A percentile compares a stretch with the other conserved stretches of the same genome.
These are phyloP conservation scores for Cladosporium sp. DNA, from an alignment of 2,329 filamentous ascomycete genomes.

Conservation along the genomic window DNA sequence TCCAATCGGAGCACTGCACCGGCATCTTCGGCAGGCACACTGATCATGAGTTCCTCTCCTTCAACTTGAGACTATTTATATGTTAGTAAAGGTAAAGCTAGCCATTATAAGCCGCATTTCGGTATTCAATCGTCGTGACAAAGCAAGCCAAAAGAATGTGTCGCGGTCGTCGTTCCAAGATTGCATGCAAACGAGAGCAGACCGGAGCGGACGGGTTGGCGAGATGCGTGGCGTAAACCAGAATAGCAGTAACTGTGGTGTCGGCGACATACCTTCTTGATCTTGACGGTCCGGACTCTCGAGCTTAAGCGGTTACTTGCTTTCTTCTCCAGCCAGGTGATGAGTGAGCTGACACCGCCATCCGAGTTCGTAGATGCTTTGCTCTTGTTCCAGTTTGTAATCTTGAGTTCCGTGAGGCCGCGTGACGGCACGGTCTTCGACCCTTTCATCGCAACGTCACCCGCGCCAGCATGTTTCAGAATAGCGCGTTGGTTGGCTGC, in stretches of 20 bases:
- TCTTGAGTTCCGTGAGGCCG: slow-evolving; percentile 32
- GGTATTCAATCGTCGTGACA: not conserved
- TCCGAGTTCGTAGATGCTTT: slow-evolving; percentile 32
- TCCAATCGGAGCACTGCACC: slow-evolving; percentile 35
- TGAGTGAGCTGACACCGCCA: slow-evolving; percentile 33
- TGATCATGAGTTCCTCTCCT: slow-evolving; percentile 35
- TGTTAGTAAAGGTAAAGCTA: slow-evolving; percentile 21
- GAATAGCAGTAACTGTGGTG: slow-evolving; percentile 8
- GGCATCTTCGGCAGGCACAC: slow-evolving; percentile 34
- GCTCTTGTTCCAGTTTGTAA: slow-evolving; percentile 40
- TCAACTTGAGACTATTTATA: slow-evolving; percentile 30
- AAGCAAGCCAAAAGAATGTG: slow-evolving; percentile 13
- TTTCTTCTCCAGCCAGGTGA: slow-evolving; percentile 39
- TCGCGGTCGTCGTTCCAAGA: slow-evolving; percentile 30
- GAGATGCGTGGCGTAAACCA: not conserved
- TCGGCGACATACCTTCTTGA: slow-evolving; percentile 35
- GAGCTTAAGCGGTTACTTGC: slow-evolving; percentile 30
- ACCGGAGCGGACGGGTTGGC: slow-evolving; percentile 17
- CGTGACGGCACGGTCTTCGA: slow-evolving; percentile 13
- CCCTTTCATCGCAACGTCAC: slow-evolving; percentile 27
- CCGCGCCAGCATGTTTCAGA: slow-evolving; percentile 27
- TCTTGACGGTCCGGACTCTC: slow-evolving; percentile 29
- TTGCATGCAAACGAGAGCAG: slow-evolving; percentile 27
- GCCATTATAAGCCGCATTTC: not conserved
- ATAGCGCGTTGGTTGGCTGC: slow-evolving; percentile 27